Conservation (phyloP, 2,329 filamentous ascomycete species). For the Trichophyton mentagrophytes region DNA sequence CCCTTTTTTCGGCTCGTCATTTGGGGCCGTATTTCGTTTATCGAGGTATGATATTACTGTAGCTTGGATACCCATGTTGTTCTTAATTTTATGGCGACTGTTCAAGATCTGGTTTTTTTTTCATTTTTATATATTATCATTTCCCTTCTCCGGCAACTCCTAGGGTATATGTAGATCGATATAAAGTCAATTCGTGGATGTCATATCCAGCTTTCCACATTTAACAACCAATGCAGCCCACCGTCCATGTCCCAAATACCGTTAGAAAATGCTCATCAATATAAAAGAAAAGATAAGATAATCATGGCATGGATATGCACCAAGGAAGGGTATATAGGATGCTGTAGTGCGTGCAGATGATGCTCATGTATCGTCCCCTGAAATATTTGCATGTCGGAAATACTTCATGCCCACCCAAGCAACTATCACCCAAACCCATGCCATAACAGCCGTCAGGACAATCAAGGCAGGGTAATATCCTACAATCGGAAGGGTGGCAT, state of each 20-base stretch:
- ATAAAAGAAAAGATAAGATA: background rate
- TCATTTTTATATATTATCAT: background rate
- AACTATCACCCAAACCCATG: slow-evolving; percentile 95
- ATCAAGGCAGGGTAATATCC: slow-evolving; percentile 94
- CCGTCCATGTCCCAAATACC: background rate
- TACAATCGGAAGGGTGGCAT: slow-evolving; percentile 84
- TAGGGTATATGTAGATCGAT: slow-evolving; percentile 1
- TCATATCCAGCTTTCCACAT: background rate
- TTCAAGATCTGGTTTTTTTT: background rate
- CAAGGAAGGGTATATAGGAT: background rate
- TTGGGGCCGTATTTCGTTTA: background rate
- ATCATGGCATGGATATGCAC: background rate
- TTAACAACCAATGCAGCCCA: background rate
- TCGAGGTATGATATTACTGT: background rate
- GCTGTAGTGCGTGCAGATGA: background rate
- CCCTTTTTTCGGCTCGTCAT: background rate
- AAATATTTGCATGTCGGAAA: slow-evolving; percentile 93
- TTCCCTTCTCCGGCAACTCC: background rate
- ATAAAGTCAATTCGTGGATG: background rate
- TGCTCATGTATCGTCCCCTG: slow-evolving; percentile 39
- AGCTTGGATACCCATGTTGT: background rate
- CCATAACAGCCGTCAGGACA: slow-evolving; percentile 87
- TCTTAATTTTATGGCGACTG: background rate
- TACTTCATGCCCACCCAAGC: slow-evolving; percentile 99
- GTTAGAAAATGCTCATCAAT: background rate